Evolutionary conservation across 768 basidiomycete species (phyloP).

Genomic region (Mycena metata): DNA sequence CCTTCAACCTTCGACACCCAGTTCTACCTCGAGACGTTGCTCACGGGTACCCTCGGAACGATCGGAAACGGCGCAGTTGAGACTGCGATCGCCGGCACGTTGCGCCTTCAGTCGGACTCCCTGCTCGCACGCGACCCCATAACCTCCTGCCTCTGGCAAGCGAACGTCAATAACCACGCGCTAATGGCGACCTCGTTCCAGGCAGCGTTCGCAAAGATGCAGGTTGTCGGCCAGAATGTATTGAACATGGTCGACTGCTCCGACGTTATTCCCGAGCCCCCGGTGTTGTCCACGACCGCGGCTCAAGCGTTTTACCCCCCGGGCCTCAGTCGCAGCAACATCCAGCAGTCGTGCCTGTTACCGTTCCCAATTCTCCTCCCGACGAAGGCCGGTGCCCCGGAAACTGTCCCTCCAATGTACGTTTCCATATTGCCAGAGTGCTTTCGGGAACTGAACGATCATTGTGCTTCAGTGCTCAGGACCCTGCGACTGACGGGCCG

Average conservation of each 20-base stretch:
- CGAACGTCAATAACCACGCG: too few relatives aligned
- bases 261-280: constrained; percentile 41
- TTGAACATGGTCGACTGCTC: constrained; percentile 21
- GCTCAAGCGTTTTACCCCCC: too few relatives aligned
- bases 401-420: too few relatives aligned
- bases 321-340: too few relatives aligned
- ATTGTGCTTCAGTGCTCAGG: too few relatives aligned
- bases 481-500: too few relatives aligned
- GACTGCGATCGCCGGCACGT: constrained; percentile 40
- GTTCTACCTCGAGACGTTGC: constrained; percentile 39
- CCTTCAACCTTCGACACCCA: constrained; percentile 40
- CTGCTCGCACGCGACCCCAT: constrained; percentile 39
- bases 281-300: constrained; percentile 10
- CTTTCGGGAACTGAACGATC: too few relatives aligned
- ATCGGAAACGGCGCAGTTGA: constrained; percentile 41
- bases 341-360: too few relatives aligned
- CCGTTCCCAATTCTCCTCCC: too few relatives aligned
- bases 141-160: constrained; percentile 45
- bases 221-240: constrained; percentile 39
- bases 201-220: constrained; percentile 39
- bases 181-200: constrained; percentile 38
- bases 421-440: too few relatives aligned
- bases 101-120: constrained; percentile 46
- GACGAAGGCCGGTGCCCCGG: too few relatives aligned
- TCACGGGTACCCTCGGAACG: constrained; percentile 17